These are phyloP conservation scores for Nematodospora valgi DNA, from an alignment of 805 yeast species.

Conservation along the genomic window DNA sequence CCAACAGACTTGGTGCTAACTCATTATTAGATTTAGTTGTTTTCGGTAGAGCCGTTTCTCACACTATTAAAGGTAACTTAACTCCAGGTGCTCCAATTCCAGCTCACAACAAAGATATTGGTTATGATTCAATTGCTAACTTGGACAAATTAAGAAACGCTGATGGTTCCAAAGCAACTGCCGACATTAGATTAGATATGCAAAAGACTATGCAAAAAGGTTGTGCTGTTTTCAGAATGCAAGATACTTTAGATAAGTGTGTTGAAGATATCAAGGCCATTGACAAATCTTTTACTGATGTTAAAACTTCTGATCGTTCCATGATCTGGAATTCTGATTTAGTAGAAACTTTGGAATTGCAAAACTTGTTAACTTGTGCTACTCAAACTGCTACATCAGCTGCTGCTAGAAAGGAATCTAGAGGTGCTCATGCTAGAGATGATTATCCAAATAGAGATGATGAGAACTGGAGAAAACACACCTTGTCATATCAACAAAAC, in stretches of 20 bases:
- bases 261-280: conserved; percentile 72
- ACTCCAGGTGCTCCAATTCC: conserved; percentile 87
- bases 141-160: conserved; percentile 88
- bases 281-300: conserved; percentile 69
- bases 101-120: conserved; percentile 80
- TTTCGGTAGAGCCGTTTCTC: conserved; percentile 97
- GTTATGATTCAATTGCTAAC: conserved; percentile 85
- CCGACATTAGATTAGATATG: conserved; percentile 88
- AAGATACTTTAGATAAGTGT: conserved; percentile 89
- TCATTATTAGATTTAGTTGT: conserved; percentile 95
- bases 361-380: conserved; percentile 96
- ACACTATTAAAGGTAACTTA: conserved; percentile 80
- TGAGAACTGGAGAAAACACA: conserved; percentile 96
- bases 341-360: conserved; percentile 94
- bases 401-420: conserved; percentile 92
- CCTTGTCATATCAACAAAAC: conserved; percentile 83
- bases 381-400: conserved; percentile 94
- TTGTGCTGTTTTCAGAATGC: conserved; percentile 95
- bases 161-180: conserved; percentile 75
- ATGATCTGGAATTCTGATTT: conserved; percentile 99
- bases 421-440: conserved; percentile 99
- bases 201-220: conserved; percentile 96
- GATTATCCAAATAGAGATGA: conserved; percentile 97
- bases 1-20: conserved; percentile 98
- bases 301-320: conserved; percentile 90